Percentiles rank a stretch among this genome's conserved stretches.
Conservation (phyloP, 164 flowering plant genomes). For the Magnolia kwangsiensis region DNA sequence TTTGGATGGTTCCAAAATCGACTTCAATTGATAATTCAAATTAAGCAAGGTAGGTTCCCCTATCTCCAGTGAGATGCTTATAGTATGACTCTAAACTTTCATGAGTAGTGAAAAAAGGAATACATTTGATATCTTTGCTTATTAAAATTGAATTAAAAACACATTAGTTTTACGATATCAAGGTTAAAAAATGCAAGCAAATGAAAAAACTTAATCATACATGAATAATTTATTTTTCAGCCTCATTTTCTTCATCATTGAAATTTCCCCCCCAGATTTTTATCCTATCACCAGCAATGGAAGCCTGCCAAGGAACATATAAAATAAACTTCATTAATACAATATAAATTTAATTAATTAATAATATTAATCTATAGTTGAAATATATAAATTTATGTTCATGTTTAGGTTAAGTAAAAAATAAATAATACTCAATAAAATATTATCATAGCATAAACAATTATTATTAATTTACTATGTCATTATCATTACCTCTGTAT, state of each 20-base stretch:
- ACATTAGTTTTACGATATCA: too few relatives aligned
- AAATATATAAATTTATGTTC: neutral
- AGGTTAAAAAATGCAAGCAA: neutral
- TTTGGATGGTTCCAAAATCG: too few relatives aligned
- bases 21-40: too few relatives aligned
- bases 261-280: constrained; percentile 19
- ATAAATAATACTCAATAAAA: neutral
- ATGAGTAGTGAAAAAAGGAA: too few relatives aligned
- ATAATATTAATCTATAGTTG: neutral
- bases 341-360: too few relatives aligned
- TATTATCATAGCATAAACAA: neutral
- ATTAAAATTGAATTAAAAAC: too few relatives aligned
- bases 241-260: neutral
- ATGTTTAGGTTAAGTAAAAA: neutral
- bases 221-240: neutral
- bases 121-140: too few relatives aligned
- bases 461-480: too few relatives aligned
- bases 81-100: too few relatives aligned
- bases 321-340: neutral
- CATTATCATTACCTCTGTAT: constrained; percentile 41
- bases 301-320: constrained; percentile 14
- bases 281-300: constrained; percentile 22
- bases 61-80: too few relatives aligned
- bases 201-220: too few relatives aligned
- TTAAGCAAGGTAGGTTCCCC: too few relatives aligned